Evolutionary conservation across 192 early-diverging fungal species (phyloP), one percentile per base, ranked within the genome.

Genomic region (Geranomyces variabilis): DNA sequence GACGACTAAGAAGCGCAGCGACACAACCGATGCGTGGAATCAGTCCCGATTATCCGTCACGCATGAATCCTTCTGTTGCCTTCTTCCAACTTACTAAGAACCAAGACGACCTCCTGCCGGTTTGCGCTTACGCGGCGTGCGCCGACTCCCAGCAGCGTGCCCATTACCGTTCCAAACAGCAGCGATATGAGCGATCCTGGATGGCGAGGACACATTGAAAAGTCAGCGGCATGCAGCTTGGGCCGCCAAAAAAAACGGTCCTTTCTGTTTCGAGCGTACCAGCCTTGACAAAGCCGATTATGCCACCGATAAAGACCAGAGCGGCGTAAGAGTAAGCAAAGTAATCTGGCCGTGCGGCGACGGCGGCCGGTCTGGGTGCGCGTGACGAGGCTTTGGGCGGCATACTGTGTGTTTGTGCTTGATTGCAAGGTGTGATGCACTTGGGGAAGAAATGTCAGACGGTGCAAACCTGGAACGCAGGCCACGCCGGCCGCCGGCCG

Each of bases 281-380:
- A 8, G 71, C 71, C 56, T 66, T 73, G 15, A 66, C 43, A 36
- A 73, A 73, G 53, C 71, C 71, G 22, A 73, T 66, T 1, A 73
- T 41, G 30, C 71, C 71, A 24, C 71, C 71, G 15, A 66, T 15
- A 29, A 73, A 66, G 21, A 65, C 51, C 0, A 73, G 31, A 12
- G 29, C 53, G 15, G 71, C 71, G 48, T 73, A 73, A 30, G 47
- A 29, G 48, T 66, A 73, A 5, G 71, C 71, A 53, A 78, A 70
- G 57, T 70, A 65, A 59, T 70, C 79, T 22, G 67, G 56, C 33
- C 46, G 26, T 3, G 51, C 51, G 19, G 51, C 51, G 51, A 47
- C 46, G 19, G 51, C 51, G 7, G 24, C 51, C 5, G 36, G 36
- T 41, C 3, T 41, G n/a, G 61, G 33, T 1, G 9, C 34, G 8